Percentiles rank a stretch among this genome's conserved stretches.
These are phyloP conservation scores for Capsella bursapastoris DNA, from an alignment of 345 rosid species.

Conservation along the genomic window DNA sequence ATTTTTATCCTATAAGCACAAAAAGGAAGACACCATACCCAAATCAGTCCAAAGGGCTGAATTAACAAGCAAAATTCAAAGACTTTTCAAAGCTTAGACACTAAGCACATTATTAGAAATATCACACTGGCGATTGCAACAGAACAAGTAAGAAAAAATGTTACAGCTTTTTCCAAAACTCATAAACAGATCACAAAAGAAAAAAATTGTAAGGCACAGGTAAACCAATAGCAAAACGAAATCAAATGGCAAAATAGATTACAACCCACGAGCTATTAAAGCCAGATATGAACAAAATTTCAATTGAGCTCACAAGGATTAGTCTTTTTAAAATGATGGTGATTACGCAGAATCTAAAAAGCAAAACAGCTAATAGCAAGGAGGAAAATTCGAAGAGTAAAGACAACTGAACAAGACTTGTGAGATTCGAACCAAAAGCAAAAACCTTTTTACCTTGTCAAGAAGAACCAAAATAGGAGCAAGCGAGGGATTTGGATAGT, in stretches of 20 bases:
- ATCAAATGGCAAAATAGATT: neutral
- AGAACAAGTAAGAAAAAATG: neutral
- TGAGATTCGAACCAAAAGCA: constrained; percentile 13
- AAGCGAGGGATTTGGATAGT: constrained; percentile 26
- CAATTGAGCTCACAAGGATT: neutral
- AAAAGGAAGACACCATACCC: constrained; percentile 21
- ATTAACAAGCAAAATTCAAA: constrained; percentile 16
- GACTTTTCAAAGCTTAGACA: constrained; percentile 2
- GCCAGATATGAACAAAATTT: neutral
- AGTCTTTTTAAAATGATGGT: neutral
- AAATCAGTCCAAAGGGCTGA: constrained; percentile 21
- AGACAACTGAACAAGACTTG: constrained; percentile 5
- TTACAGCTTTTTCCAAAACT: neutral
- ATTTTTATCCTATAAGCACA: constrained; percentile 35
- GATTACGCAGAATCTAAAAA: neutral
- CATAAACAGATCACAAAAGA: neutral
- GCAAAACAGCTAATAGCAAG: neutral
- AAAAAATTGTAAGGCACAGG: neutral
- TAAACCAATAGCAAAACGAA: neutral
- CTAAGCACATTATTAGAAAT: constrained; percentile 4
- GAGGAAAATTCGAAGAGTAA: neutral
- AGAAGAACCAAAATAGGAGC: constrained; percentile 13
- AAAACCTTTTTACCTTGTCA: constrained; percentile 9
- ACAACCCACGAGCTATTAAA: neutral
- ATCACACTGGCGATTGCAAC: constrained; percentile 4